A percentile compares a stretch with the other conserved stretches of the same genome.
phyloP scores from a whole-genome alignment of 2,329 filamentous ascomycete genomes.

The Cadophora gregata region DNA sequence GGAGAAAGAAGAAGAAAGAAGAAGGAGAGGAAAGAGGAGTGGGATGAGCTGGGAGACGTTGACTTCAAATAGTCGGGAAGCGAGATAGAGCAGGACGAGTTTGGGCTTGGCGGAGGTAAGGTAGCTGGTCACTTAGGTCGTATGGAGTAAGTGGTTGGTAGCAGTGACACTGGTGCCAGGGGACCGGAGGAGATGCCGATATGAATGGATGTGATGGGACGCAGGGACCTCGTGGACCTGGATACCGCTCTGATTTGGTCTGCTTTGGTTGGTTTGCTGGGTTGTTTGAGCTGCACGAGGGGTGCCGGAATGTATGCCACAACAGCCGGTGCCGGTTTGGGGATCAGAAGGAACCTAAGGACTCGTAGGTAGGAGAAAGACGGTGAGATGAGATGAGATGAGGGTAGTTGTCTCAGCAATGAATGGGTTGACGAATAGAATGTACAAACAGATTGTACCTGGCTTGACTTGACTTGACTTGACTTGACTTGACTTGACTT shows the following conservation, averaged over 20 bases:
- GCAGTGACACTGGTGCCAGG: neutral
- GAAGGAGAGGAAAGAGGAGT: conserved; percentile 4
- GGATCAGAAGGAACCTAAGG: neutral
- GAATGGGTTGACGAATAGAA: neutral
- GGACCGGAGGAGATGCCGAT: neutral
- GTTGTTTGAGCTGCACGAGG: conserved; percentile 9
- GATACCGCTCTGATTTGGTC: conserved; percentile 3
- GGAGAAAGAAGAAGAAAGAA: conserved; percentile 15
- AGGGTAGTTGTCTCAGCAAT: conserved; percentile 1
- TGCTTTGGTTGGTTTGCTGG: conserved; percentile 1
- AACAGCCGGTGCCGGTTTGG: conserved; percentile 8
- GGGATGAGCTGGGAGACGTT: conserved; percentile 10
- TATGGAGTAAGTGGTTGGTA: neutral
- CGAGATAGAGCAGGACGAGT: neutral
- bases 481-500: too few species aligned
- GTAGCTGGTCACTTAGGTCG: neutral
- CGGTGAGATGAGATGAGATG: neutral
- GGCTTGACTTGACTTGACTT: too few species aligned
- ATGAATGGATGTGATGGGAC: neutral
- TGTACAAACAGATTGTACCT: neutral
- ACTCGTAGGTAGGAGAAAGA: neutral
- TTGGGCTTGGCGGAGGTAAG: neutral
- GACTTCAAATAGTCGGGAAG: neutral
- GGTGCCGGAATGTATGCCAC: conserved; percentile 11
- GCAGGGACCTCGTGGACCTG: conserved; percentile 11